phyloP scores from a whole-genome alignment of 192 early-diverging fungal species.

The Spinellus fusiger region DNA sequence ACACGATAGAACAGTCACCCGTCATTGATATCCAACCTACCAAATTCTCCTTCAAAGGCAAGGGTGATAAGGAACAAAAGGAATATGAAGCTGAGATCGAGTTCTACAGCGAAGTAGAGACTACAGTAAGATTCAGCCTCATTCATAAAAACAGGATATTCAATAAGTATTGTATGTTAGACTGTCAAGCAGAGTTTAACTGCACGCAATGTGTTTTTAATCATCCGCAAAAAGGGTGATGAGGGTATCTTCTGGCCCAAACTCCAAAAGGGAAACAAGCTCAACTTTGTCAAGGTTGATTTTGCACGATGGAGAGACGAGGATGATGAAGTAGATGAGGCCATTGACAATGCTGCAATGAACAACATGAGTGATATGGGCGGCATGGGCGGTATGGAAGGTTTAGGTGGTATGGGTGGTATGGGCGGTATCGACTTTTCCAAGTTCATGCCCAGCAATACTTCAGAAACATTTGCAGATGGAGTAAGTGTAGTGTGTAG shows the following conservation, averaged over 20 bases:
- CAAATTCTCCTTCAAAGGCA: slow-evolving; percentile 61
- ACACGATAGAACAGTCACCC: not conserved
- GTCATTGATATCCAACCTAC: slow-evolving; percentile 33
- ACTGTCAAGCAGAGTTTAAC: slow-evolving; percentile 58
- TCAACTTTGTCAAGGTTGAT: slow-evolving; percentile 83
- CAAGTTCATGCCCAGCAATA: slow-evolving; percentile 8
- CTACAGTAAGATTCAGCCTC: slow-evolving; percentile 47
- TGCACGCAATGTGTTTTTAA: slow-evolving; percentile 58
- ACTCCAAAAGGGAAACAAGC: slow-evolving; percentile 65
- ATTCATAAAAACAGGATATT: not conserved
- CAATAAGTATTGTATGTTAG: slow-evolving; percentile 3
- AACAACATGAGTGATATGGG: slow-evolving; percentile 48
- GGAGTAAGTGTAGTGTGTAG: not conserved
- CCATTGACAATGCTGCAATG: slow-evolving; percentile 23
- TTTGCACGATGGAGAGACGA: slow-evolving; percentile 89
- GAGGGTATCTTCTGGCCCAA: slow-evolving; percentile 85
- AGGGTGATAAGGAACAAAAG: slow-evolving; percentile 47
- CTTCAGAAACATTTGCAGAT: not conserved
- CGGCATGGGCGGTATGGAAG: slow-evolving; percentile 38
- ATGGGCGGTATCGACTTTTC: slow-evolving; percentile 42
- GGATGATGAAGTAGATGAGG: slow-evolving; percentile 85
- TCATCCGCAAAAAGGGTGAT: slow-evolving; percentile 66
- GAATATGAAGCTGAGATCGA: slow-evolving; percentile 70
- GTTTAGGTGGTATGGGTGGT: slow-evolving; percentile 51
- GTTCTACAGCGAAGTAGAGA: slow-evolving; percentile 66